Evolutionary conservation across 768 basidiomycete genomes (phyloP).

Genomic region (Tubosaeta sp.): DNA sequence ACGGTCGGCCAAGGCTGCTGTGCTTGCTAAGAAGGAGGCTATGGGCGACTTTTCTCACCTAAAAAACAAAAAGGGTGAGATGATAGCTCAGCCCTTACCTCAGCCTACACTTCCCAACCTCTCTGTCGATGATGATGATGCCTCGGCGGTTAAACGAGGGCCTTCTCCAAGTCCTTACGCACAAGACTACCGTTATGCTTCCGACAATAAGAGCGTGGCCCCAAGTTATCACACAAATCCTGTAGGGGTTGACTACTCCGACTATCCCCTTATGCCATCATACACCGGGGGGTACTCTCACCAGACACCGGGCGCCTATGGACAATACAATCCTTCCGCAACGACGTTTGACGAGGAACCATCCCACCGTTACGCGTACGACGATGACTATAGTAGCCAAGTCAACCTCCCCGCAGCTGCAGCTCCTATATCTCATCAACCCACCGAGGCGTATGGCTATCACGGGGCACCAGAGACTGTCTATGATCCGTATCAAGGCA

Average conservation of each 20-base stretch:
- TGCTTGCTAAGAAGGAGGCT: slow-evolving; percentile 86
- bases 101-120: slow-evolving; percentile 95
- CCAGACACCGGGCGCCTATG: slow-evolving; percentile 46
- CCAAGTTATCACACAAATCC: slow-evolving; percentile 34
- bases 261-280: slow-evolving; percentile 72
- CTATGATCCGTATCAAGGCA: slow-evolving; percentile 56
- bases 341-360: slow-evolving; percentile 54
- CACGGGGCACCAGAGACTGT: slow-evolving; percentile 25
- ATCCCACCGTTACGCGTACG: slow-evolving; percentile 45
- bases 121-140: slow-evolving; percentile 70
- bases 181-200: slow-evolving; percentile 52
- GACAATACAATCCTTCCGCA: slow-evolving; percentile 58
- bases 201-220: slow-evolving; percentile 42
- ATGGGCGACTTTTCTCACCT: slow-evolving; percentile 87
- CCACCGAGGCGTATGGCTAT: slow-evolving; percentile 16
- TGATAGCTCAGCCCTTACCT: slow-evolving; percentile 74
- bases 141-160: slow-evolving; percentile 55
- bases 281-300: slow-evolving; percentile 64
- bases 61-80: slow-evolving; percentile 88
- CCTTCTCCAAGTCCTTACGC: slow-evolving; percentile 51
- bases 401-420: slow-evolving; percentile 54
- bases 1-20: slow-evolving; percentile 74
- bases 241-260: slow-evolving; percentile 40
- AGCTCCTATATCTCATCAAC: slow-evolving; percentile 54
- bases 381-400: slow-evolving; percentile 68